Evolutionary conservation across 2,329 filamentous ascomycete genomes (phyloP), one percentile per base, ranked within the genome.

Genomic region (Sclerotinia trifoliorum): DNA sequence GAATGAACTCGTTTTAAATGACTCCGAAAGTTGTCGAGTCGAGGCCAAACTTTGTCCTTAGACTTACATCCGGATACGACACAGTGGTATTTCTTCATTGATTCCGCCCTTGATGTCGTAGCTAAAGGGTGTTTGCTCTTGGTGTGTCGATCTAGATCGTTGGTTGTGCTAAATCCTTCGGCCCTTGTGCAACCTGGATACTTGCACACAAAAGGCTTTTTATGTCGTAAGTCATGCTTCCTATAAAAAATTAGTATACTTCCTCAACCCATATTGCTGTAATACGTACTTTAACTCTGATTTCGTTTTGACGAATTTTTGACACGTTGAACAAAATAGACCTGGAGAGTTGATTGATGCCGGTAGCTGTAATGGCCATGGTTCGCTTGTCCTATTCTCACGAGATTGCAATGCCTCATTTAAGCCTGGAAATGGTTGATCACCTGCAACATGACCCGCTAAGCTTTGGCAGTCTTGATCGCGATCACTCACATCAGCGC

Each of bases 1-100:
- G 71, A 70, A 77, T 97, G 93, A 74, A 92, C 87, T 15, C 89
- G 85, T 62, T 80, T 82, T 57, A 96, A 83, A 76, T 97, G 94
- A 48, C 90, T 87, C 70, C 89, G 89, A 78, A 97, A 97, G 75
- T 97, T 97, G 78, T 97, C 94, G 63, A 89, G 82, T 29, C 94
- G 86, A 0, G 90, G 90, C 92, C 92, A 97, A 48, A 84, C 80
- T 77, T 96, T 96, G 1, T 81, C 81, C 70, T 82, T 88, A 32
- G 81, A 84, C 32, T 80, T 81, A 74, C 90, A 93, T 29, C 80
- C 74, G 8, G 79, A 78, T 7, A 85, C 80, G 63, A 82, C 83
- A 76, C 91, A 95, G 67, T 82, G 84, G 71, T 84, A 92, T 51
- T 81, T 81, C 69, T 84, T 84, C 56, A 80, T 81, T 0, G 79